Evolutionary conservation across 257 asterid genomes (phyloP), one percentile per base, ranked within the genome.

Genomic region (Prunella vulgaris): DNA sequence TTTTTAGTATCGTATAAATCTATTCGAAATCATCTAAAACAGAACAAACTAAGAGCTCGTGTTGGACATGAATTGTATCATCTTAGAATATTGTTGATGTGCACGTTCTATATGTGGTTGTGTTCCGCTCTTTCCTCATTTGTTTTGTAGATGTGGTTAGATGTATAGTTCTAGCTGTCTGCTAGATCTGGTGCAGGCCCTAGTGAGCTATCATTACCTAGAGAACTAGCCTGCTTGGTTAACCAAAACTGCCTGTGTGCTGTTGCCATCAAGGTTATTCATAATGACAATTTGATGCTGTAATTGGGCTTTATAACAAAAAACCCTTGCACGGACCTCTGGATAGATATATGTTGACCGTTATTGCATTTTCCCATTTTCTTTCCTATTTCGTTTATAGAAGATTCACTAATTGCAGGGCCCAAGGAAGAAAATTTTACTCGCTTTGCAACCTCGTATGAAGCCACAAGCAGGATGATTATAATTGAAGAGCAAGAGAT

Each of bases 361-460:
- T 56, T 53, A 1, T 68, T 30, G 10, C 20, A 8, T 32, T 52
- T 72, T 60, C 8, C n/a, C 38, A 27, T 49, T 63, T 68, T 25
- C 14, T 57, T 69, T 67, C 63, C 30, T 2, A 7, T 18, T 74
- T 30, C 32, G 42, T 51, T 44, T 25, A 17, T 44, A 12, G 57
- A 64, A 21, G 66, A 35, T 17, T 64, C n/a, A 25, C 54, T 68
- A 25, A 61, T 80, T 77, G 73, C 83, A 93, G 97, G 96, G 97
- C 25, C 98, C 97, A n/a, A 83, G 98, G 72, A 90, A 90, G 82
- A 93, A 93, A 77, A 87, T 93, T 74, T 49, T 90, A 60, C 90
- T 80, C 2, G 51, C 92, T 0, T 57, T 93, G 79, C 84, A 71
- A 63, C 81, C 97, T 60, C 88, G 84, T 72, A 57, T 75, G 81